Base-by-base conservation (phyloP, 371 early-diverging fungal genomes). In the Syncephalastrum contaminatum region DNA sequence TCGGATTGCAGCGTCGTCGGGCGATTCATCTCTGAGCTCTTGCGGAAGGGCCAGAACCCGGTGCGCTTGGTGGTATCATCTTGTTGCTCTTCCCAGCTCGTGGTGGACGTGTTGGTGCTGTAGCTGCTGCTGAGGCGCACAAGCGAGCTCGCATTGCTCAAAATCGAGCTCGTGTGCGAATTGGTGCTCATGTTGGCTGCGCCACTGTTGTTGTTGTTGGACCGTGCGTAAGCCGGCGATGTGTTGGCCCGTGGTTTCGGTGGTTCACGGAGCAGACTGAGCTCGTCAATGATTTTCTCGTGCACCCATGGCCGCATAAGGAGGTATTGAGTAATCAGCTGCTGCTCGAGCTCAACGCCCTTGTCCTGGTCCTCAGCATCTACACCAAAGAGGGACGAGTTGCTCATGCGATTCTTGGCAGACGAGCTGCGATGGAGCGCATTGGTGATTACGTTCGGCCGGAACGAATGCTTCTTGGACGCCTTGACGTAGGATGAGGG, bases 221-320 rank as follows among this genome's bases (percentile, higher is more conserved):
- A 54, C 46, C 63, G 54, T 25, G 59, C 58, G 21, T 60, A 56
- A 24, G 22, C 44, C 4, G 58, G 53, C 4, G 54, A 54, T n/a
- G 63, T 52, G 4, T 53, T 54, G 7, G 49, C 14, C 10, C 63
- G 59, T 2, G 53, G 56, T 42, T 65, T 77, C 22, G 80, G 67
- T 16, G 88, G 91, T 57, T 91, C 91, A 2, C 91, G 80, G 19
- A 77, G 53, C 10, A 75, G 61, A 49, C 87, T 87, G 41, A 91
- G 54, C 56, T 89, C 89, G 61, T 91, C 92, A 13, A 90, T 82
- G 36, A 87, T 89, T 27, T 83, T 82, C 62, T 91, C 88, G 21
- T 80, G 75, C 0, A 86, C 80, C 80, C 80, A 80, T 5, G 77
- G 63, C 3, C 80, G 69, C 75, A 73, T 80, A 60, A 80, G 54